Conservation (phyloP, 768 basidiomycete genomes). For the Goffeauzyma gilvescens region DNA sequence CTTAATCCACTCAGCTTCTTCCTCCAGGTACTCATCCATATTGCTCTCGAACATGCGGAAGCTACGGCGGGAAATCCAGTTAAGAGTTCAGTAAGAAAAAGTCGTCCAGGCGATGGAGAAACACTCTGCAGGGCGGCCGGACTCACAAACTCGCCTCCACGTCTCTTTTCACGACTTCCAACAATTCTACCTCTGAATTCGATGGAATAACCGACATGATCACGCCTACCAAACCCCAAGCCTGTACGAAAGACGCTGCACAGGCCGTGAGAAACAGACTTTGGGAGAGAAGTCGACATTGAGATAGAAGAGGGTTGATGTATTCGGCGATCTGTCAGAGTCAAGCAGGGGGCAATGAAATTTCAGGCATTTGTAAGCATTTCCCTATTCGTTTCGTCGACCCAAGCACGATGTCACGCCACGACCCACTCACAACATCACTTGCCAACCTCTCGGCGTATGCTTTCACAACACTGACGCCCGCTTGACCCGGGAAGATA, state of each 20-base stretch:
- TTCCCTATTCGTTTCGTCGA: too few relatives aligned
- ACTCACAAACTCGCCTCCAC: not conserved
- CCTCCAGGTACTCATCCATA: constrained; percentile 95
- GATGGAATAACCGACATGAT: too few relatives aligned
- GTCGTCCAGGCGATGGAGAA: not conserved
- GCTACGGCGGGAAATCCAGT: constrained; percentile 37
- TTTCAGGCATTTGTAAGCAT: too few relatives aligned
- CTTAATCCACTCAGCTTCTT: constrained; percentile 71
- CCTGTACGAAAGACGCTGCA: constrained; percentile 74
- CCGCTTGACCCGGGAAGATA: constrained; percentile 64
- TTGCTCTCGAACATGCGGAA: constrained; percentile 88
- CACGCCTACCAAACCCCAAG: constrained; percentile 77
- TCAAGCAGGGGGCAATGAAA: too few relatives aligned
- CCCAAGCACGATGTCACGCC: too few relatives aligned
- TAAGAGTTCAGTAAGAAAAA: not conserved
- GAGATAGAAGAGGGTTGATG: constrained; percentile 52
- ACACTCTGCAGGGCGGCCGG: not conserved
- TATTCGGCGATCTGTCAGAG: constrained; percentile 60
- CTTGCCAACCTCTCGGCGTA: constrained; percentile 68
- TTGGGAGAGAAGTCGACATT: constrained; percentile 55
- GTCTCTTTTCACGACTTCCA: not conserved
- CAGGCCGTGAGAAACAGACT: constrained; percentile 57
- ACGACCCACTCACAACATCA: constrained; percentile 49
- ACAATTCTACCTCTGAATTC: too few relatives aligned
- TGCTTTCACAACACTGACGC: constrained; percentile 44